Evolutionary conservation across 805 yeast genomes (phyloP), one percentile per base, ranked within the genome.

Genomic region (Wickerhamiella australiensis): DNA sequence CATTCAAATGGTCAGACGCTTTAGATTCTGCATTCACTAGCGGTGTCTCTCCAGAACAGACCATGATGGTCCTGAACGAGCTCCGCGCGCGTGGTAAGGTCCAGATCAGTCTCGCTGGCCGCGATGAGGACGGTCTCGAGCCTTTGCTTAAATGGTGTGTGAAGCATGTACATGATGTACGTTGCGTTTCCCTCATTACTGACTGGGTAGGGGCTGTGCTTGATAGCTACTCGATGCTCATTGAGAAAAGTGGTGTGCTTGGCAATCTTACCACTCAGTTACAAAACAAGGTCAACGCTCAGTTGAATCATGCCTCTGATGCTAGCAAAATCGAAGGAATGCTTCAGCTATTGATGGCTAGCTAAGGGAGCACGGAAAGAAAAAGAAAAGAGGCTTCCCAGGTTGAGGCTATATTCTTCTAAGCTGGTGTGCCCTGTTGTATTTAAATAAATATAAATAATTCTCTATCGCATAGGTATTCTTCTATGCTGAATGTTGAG

Each of bases 1-100:
- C 83, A 23, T 92, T 92, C 71, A 78, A 82, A 61, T 92, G 97
- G 96, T 64, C 80, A 2, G 96, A 88, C 56, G 96, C 97, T 3
- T 72, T 92, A 41, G 95, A 90, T 63, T 73, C 80, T 52, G 96
- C 95, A 1, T 80, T 90, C 54, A 71, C 76, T 12, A 75, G 82
- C 2, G 95, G 95, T 11, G 74, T 80, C 62, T 78, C 90, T 0
- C 77, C 80, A 51, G 96, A 88, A 58, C 72, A 80, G 53, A 84
- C 95, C 0, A 69, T 85, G 6, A 82, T 95, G 13, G 86, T 87
- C 2, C 70, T 92, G 53, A 82, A 80, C 58, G 98, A 92, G 67
- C 74, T 92, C 60, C 82, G 85, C 60, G 80, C 78, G 58, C 75
- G 95, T 52, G 97, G 96, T 38, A 92, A 92, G 63, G 80, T 90